Base-by-base conservation (phyloP, 768 basidiomycete genomes). In the Xerocomellus amylosporus region DNA sequence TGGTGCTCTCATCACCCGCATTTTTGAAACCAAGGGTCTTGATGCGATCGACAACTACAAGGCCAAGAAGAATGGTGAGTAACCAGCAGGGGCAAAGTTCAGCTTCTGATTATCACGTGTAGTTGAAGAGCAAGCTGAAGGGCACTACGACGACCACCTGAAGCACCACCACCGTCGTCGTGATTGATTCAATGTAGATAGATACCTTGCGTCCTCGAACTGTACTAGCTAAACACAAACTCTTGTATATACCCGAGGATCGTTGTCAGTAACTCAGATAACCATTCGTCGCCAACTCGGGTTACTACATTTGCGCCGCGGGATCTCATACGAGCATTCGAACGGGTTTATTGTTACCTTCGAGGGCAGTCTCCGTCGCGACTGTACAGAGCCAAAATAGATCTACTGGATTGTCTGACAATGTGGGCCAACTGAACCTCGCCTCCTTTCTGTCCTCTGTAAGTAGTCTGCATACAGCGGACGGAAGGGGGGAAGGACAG, bases 21-120 rank as follows among this genome's bases (percentile, higher is more conserved):
- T 80, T 2, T 62, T 80, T 19, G 86, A 88, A 71, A 82, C 82
- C 58, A 84, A 81, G 61, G 83, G 81, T 22, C 76, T 82, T 28
- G 77, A 83, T 65, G 74, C 65, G 33, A 15, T 81, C 38, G 79
- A 82, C 61, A 64, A 45, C 33, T 60, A 74, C 64, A 76, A 73
- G 64, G 76, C 75, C 22, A 78, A 80, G 64, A 55, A 64, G 37
- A 42, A 72, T 0, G 77, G 75, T 74, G 44, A 62, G 64, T 40
- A 19, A 17, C 17, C 8, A 22, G 0, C 15, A 15, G 2, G 17
- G 5, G 0, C 12, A 22, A 12, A n/a, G 8, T 7, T 4, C 9
- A 15, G 14, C 1, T 13, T 12, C 51, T 65, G n/a, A 66, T 49
- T 3, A 33, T 33, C 2, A 26, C 2, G 8, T 17, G 19, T 34